Percentiles rank a stretch among this genome's conserved stretches.
These are phyloP conservation scores for Teratosphaeria nubilosa DNA, from an alignment of 2,329 filamentous ascomycete species.

Conservation along the genomic window DNA sequence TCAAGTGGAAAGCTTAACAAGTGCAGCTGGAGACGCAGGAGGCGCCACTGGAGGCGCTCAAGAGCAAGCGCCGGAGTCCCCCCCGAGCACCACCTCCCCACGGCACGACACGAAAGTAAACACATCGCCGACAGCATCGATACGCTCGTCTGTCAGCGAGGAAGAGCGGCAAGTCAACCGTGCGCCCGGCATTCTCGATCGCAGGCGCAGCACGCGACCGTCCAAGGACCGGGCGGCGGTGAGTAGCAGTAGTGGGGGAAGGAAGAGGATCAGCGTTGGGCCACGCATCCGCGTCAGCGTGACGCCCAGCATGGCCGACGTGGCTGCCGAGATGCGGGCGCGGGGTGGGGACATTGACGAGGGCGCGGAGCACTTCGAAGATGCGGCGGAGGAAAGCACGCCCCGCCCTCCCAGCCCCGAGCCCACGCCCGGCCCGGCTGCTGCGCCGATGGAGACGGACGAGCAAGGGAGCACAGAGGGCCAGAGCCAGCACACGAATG, in stretches of 20 bases:
- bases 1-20: not conserved
- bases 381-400: slow-evolving; percentile 48
- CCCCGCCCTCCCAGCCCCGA: slow-evolving; percentile 11
- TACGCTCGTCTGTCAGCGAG: not conserved
- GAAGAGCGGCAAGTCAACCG: slow-evolving; percentile 10
- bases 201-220: slow-evolving; percentile 13
- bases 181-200: slow-evolving; percentile 20
- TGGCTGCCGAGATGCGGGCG: slow-evolving; percentile 17
- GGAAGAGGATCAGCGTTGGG: slow-evolving; percentile 10
- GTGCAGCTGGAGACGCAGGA: too few species aligned
- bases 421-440: not conserved
- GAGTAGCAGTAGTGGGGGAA: slow-evolving; percentile 1
- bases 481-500: slow-evolving; percentile 4
- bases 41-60: not conserved
- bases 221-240: slow-evolving; percentile 5
- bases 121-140: not conserved
- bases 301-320: slow-evolving; percentile 13
- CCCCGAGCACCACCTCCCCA: not conserved
- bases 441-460: slow-evolving; percentile 10
- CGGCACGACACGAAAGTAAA: not conserved
- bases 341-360: slow-evolving; percentile 12
- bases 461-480: not conserved
- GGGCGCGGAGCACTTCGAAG: slow-evolving; percentile 55
- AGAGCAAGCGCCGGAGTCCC: not conserved
- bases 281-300: slow-evolving; percentile 8